Evolutionary conservation across 2,329 filamentous ascomycete species (phyloP).

Genomic region (Arthrobotrys sphaeroides): DNA sequence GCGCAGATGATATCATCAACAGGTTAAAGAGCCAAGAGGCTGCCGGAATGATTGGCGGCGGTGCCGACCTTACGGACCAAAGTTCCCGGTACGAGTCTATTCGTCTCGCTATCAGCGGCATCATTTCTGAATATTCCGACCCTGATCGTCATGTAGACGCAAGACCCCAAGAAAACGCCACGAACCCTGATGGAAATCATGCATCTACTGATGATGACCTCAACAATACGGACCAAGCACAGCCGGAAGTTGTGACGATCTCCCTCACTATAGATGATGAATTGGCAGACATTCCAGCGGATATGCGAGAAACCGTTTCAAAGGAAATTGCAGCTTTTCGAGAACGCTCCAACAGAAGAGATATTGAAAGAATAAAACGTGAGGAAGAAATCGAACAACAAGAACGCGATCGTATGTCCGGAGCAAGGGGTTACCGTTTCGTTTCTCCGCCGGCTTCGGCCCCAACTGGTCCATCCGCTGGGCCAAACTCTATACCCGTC

Average conservation of each 20-base stretch:
- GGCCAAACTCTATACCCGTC: constrained; percentile 78
- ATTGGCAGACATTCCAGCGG: constrained; percentile 90
- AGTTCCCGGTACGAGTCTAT: constrained; percentile 72
- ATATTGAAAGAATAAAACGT: constrained; percentile 83
- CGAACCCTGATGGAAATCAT: constrained; percentile 63
- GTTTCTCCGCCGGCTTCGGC: constrained; percentile 75
- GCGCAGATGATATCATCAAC: constrained; percentile 57
- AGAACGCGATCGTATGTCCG: constrained; percentile 78
- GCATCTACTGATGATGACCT: constrained; percentile 68
- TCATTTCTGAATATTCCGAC: constrained; percentile 76
- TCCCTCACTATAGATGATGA: constrained; percentile 89
- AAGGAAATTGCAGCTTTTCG: constrained; percentile 94
- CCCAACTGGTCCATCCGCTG: constrained; percentile 70
- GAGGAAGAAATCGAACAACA: constrained; percentile 93
- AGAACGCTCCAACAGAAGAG: constrained; percentile 86
- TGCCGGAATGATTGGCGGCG: constrained; percentile 61
- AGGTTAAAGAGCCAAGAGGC: constrained; percentile 41
- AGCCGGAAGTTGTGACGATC: constrained; percentile 82
- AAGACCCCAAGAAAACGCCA: constrained; percentile 59
- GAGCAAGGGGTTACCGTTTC: constrained; percentile 71
- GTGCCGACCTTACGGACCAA: constrained; percentile 70
- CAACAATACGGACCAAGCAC: constrained; percentile 74
- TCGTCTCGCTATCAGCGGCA: constrained; percentile 72
- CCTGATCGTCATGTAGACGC: constrained; percentile 59
- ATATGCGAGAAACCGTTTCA: constrained; percentile 94